Percentiles rank a stretch among this genome's conserved stretches.
These are phyloP conservation scores for Dendrobium huoshanense DNA, from an alignment of 106 monocot genomes.

Conservation along the genomic window DNA sequence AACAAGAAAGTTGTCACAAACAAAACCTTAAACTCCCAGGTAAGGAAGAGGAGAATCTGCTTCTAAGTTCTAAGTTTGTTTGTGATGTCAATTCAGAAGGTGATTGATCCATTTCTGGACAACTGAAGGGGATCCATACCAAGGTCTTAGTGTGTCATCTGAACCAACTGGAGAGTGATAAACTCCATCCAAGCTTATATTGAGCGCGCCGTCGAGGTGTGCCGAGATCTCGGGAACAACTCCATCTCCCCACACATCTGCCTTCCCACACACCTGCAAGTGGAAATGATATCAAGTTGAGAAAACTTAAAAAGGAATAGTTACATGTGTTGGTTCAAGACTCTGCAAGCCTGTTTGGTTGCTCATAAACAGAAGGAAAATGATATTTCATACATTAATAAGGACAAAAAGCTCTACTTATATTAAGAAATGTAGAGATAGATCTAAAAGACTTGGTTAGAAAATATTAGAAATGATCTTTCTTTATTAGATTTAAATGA, in stretches of 20 bases:
- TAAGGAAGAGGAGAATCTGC: background rate
- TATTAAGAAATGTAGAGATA: too few species aligned
- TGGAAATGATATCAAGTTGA: background rate
- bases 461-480: too few species aligned
- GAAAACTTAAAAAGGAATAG: background rate
- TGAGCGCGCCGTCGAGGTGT: constrained; percentile 84
- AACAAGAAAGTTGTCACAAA: too few species aligned
- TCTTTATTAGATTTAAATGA: too few species aligned
- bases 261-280: constrained; percentile 74
- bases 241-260: constrained; percentile 98
- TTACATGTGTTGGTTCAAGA: too few species aligned
- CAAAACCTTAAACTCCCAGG: too few species aligned
- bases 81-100: constrained; percentile 36
- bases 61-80: background rate
- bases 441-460: too few species aligned
- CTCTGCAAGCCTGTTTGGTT: too few species aligned
- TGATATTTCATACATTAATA: too few species aligned
- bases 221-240: constrained; percentile 91
- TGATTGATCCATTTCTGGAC: constrained; percentile 79
- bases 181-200: constrained; percentile 77
- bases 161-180: constrained; percentile 94
- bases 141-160: constrained; percentile 46
- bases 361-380: too few species aligned
- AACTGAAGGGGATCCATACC: constrained; percentile 83
- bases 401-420: too few species aligned